Evolutionary conservation across 2,329 filamentous ascomycete species (phyloP), one percentile per base, ranked within the genome.

Genomic region (Penicillium sp.): DNA sequence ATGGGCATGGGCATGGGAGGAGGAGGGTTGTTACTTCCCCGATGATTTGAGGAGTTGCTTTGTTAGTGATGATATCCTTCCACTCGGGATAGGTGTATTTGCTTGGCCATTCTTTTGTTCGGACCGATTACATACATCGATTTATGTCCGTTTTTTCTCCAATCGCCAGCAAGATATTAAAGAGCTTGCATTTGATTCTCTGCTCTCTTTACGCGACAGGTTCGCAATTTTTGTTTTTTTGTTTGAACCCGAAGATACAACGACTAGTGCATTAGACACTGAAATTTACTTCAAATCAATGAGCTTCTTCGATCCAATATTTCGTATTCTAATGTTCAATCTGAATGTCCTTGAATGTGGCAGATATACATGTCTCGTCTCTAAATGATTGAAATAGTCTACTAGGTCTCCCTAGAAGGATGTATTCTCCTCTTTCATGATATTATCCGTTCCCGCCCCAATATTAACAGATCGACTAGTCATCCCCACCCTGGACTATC

Each of bases 31-130:
- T 73, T 6, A 65, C 73, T 7, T 65, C 66, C 1, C 67, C 71
- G 22, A 76, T 76, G 73, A 75, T 75, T 55, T 76, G 59, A 70
- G 4, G 24, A 19, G 3, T 4, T n/a, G 45, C 45, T 49, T 49
- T 28, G 6, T 9, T 30, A 13, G 45, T 6, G 26, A n/a, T 49
- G 15, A 28, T n/a, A 30, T 30, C 26, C n/a, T 47, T 28, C 15
- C 15, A 30, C 9, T n/a, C 8, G 7, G 17, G 9, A 30, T 4
- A 35, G 28, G 12, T 19, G 7, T n/a, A 28, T 50, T 12, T 8
- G 26, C 6, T 13, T 26, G 13, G n/a, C n/a, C 24, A 17, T 47
- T 26, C 22, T 7, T 47, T 42, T 47, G 7, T 47, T 26, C 15
- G 22, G 42, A 15, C 6, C 24, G 13, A 45, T 12, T 12, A 45